Percentiles rank a stretch among this genome's conserved stretches.
Conservation (phyloP, 495 filamentous ascomycete genomes). For the Cudoniella acicularis region DNA sequence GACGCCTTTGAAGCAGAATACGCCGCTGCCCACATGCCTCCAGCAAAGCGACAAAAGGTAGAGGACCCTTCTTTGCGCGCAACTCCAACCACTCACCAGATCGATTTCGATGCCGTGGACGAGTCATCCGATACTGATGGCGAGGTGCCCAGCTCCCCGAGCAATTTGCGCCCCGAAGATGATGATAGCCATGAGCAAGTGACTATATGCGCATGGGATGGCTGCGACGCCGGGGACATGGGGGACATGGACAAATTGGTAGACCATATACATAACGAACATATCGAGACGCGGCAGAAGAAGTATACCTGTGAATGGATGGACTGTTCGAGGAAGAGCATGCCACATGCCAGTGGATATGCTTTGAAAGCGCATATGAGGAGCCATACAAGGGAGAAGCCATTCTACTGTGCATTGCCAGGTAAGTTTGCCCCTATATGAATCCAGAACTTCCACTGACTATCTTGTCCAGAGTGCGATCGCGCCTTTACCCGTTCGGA, state of each 20-base stretch:
- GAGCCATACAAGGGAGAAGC: conserved; percentile 96
- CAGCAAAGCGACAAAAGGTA: conserved; percentile 47
- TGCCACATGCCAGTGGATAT: conserved; percentile 91
- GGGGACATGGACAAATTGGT: conserved; percentile 93
- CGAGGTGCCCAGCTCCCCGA: conserved; percentile 70
- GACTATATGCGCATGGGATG: conserved; percentile 84
- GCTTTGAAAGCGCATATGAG: conserved; percentile 95
- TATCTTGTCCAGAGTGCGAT: conserved; percentile 74
- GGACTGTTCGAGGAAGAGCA: conserved; percentile 80
- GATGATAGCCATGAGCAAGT: conserved; percentile 88
- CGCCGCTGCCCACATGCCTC: conserved; percentile 38
- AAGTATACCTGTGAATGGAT: conserved; percentile 95
- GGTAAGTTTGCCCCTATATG: conserved; percentile 58
- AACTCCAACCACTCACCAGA: conserved; percentile 33
- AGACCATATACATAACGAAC: conserved; percentile 87
- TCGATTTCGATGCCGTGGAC: conserved; percentile 30
- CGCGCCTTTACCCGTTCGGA: conserved; percentile 96
- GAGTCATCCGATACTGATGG: conserved; percentile 88
- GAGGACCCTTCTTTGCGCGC: conserved; percentile 41
- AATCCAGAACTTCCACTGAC: too few species aligned
- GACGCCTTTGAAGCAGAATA: conserved; percentile 47
- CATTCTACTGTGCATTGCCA: conserved; percentile 91
- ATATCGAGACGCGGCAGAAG: conserved; percentile 70
- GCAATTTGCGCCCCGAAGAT: conserved; percentile 55
- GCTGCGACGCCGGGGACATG: conserved; percentile 74